A percentile compares a stretch with the other conserved stretches of the same genome.
phyloP scores from a whole-genome alignment of 2,329 filamentous ascomycete species.

The Xylariaceae sp. region DNA sequence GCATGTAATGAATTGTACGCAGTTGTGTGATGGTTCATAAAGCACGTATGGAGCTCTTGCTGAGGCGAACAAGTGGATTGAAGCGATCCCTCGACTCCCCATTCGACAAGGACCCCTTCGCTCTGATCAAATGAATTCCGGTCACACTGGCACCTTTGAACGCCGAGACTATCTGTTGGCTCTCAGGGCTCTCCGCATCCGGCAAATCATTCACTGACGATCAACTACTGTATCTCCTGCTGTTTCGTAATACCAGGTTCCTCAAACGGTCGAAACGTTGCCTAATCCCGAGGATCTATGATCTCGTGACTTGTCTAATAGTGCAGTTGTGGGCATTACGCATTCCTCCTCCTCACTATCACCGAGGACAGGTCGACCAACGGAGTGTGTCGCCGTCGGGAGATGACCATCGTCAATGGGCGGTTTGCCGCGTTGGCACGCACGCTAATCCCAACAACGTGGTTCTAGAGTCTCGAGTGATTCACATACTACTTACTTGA shows the following conservation, averaged over 20 bases:
- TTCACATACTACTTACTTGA: background rate
- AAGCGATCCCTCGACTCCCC: constrained; percentile 1
- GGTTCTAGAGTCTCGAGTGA: too few relatives aligned
- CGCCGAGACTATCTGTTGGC: background rate
- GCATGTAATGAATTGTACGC: background rate
- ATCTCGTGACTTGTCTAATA: too few relatives aligned
- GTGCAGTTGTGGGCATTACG: too few relatives aligned
- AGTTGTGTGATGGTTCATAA: background rate
- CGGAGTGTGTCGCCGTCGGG: too few relatives aligned
- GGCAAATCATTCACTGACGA: constrained; percentile 7
- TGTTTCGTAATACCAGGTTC: background rate
- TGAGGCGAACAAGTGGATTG: background rate
- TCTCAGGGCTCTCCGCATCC: constrained; percentile 7
- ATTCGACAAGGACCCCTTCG: constrained; percentile 1
- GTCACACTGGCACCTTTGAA: constrained; percentile 5
- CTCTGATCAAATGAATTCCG: constrained; percentile 1
- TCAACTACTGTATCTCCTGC: background rate
- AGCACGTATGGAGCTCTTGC: background rate
- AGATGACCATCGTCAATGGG: background rate
- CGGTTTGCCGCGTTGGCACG: background rate
- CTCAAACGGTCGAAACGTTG: background rate
- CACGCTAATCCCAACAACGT: too few relatives aligned
- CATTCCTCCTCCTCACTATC: too few relatives aligned
- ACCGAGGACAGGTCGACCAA: too few relatives aligned
- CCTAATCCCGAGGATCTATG: too few relatives aligned